Conservation (phyloP, 1,139 yeast genomes). For the Saccharomyces hybrid region DNA sequence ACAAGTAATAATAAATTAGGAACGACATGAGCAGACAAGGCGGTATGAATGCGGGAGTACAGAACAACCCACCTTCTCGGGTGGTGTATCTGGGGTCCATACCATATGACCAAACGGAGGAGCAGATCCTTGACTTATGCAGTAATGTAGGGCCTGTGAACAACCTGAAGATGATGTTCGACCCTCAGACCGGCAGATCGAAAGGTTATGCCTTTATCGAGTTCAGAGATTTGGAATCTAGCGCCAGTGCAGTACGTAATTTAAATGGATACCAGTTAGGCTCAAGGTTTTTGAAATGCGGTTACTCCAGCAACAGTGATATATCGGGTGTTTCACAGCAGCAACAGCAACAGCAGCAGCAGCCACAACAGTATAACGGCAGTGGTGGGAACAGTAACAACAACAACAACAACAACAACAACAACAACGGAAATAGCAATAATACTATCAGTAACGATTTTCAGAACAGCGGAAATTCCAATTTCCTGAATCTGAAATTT, state of each 20-base stretch:
- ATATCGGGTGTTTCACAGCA: conserved; percentile 9
- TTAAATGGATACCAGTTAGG: conserved; percentile 75
- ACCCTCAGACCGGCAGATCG: conserved; percentile 81
- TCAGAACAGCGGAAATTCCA: conserved; percentile 6
- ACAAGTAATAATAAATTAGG: background rate
- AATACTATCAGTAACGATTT: conserved; percentile 10
- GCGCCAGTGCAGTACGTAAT: conserved; percentile 85
- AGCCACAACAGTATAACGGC: background rate
- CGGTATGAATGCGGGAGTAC: conserved; percentile 10
- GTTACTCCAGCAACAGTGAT: conserved; percentile 42
- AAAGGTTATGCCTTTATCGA: conserved; percentile 88
- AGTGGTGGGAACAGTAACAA: conserved; percentile 10
- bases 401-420: conserved; percentile 6
- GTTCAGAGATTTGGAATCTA: conserved; percentile 69
- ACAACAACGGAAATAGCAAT: conserved; percentile 12
- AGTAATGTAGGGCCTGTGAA: conserved; percentile 68
- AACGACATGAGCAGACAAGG: conserved; percentile 11
- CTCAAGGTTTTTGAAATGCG: conserved; percentile 63
- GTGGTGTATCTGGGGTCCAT: conserved; percentile 58
- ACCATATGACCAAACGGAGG: conserved; percentile 78
- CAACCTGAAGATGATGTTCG: conserved; percentile 69
- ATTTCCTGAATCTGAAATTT: conserved; percentile 17
- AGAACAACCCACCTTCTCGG: conserved; percentile 34
- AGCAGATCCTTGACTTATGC: conserved; percentile 53
- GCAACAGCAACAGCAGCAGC: conserved; percentile 4